Conservation (phyloP, 345 rosid genomes). For the Eutrema yunnanense region DNA sequence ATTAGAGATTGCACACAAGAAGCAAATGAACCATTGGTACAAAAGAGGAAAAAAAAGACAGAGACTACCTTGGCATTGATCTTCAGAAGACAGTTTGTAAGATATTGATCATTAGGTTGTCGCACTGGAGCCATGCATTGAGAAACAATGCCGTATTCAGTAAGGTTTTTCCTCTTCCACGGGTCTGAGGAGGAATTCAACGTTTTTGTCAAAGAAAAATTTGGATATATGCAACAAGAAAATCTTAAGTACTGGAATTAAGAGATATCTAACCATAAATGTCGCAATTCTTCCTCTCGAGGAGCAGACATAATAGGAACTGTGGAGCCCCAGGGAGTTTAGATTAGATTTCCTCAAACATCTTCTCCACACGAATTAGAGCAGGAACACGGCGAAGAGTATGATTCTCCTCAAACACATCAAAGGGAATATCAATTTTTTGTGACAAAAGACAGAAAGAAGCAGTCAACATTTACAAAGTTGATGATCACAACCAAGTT, state of each 20-base stretch:
- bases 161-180: conserved; percentile 75
- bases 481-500: conserved; percentile 1
- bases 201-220: neutral
- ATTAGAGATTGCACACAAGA: conserved; percentile 5
- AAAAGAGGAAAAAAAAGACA: neutral
- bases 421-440: conserved; percentile 51
- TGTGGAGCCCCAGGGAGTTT: conserved; percentile 79
- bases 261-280: conserved; percentile 53
- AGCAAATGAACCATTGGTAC: neutral
- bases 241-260: neutral
- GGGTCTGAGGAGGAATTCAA: conserved; percentile 46
- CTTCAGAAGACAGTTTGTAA: conserved; percentile 80
- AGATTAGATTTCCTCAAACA: conserved; percentile 66
- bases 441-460: conserved; percentile 9
- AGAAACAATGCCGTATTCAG: conserved; percentile 79
- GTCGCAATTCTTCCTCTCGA: conserved; percentile 75
- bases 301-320: conserved; percentile 74
- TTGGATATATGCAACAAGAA: neutral
- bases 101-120: conserved; percentile 72
- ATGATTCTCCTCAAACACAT: conserved; percentile 53
- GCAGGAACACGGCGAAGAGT: conserved; percentile 54
- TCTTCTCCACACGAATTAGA: conserved; percentile 65
- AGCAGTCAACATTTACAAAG: neutral
- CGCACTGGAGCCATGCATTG: conserved; percentile 82
- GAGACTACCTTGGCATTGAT: conserved; percentile 79